Evolutionary conservation across 495 filamentous ascomycete genomes (phyloP).

Genomic region (Aspergillus taichungensis): DNA sequence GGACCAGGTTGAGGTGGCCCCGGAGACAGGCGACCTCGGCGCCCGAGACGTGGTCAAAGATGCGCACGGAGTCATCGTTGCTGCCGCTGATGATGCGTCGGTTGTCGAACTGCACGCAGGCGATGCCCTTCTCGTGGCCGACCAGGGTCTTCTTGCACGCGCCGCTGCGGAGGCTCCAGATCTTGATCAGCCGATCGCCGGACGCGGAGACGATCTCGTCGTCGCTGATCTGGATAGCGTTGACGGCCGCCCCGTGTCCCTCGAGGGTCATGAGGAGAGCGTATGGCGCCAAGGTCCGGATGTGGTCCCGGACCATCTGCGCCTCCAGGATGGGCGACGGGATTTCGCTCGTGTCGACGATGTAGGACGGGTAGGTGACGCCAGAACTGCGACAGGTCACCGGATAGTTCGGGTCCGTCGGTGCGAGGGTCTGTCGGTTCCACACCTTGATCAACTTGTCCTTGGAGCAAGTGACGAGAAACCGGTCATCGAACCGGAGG

Average conservation of each 20-base stretch:
- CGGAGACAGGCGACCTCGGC: conserved; percentile 81
- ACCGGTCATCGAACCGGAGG: conserved; percentile 82
- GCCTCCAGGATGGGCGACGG: conserved; percentile 35
- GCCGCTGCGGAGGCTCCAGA: conserved; percentile 85
- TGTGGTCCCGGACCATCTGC: conserved; percentile 28
- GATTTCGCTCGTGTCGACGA: conserved; percentile 43
- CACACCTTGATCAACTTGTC: conserved; percentile 95
- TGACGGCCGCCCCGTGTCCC: conserved; percentile 86
- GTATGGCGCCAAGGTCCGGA: conserved; percentile 45
- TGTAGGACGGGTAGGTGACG: conserved; percentile 45
- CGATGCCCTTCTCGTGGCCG: conserved; percentile 92
- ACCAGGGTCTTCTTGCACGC: conserved; percentile 64
- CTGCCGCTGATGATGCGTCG: conserved; percentile 92
- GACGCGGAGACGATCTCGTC: conserved; percentile 88
- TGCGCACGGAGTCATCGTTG: conserved; percentile 88
- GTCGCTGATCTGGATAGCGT: conserved; percentile 85
- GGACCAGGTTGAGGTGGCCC: conserved; percentile 74
- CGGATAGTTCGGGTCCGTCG: conserved; percentile 62
- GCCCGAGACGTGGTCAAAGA: conserved; percentile 77
- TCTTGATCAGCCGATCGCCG: conserved; percentile 81
- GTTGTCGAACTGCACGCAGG: conserved; percentile 96
- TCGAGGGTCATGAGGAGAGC: conserved; percentile 68
- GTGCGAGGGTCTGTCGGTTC: conserved; percentile 64
- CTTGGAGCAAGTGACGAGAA: conserved; percentile 93
- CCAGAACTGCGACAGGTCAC: conserved; percentile 24